phyloP scores from a whole-genome alignment of 2,329 filamentous ascomycete species.

The Beauveria caledonica region DNA sequence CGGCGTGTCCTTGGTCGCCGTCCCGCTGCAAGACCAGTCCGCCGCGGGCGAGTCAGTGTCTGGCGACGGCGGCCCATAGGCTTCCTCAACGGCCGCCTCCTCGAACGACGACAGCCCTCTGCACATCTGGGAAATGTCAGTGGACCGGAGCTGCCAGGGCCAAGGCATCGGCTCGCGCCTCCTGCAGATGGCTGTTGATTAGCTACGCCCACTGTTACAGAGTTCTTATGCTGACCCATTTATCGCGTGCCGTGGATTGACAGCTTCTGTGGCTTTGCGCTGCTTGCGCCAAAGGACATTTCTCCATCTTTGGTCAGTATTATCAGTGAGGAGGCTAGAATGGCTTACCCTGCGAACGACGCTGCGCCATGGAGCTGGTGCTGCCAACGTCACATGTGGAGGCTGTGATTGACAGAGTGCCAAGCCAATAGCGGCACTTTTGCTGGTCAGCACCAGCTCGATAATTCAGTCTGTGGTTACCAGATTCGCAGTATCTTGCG shows the following conservation, averaged over 20 bases:
- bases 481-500: no score
- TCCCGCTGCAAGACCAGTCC: not conserved
- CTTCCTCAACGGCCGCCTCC: conserved; percentile 12
- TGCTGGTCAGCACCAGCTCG: no score
- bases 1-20: conserved; percentile 12
- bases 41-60: not conserved
- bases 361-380: conserved; percentile 6
- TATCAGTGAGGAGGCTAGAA: not conserved
- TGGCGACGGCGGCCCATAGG: conserved; percentile 2
- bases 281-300: not conserved
- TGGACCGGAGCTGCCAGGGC: conserved; percentile 3
- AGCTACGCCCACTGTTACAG: conserved; percentile 1
- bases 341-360: conserved; percentile 5
- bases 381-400: not conserved
- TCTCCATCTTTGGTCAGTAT: not conserved
- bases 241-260: conserved; percentile 13
- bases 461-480: no score
- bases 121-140: conserved; percentile 15
- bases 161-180: conserved; percentile 11
- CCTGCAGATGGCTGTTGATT: not conserved
- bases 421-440: not conserved
- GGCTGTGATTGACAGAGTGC: not conserved
- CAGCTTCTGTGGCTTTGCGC: conserved; percentile 11
- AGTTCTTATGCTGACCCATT: conserved; percentile 12
- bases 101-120: conserved; percentile 11